Base-by-base conservation (phyloP, 2,329 filamentous ascomycete genomes). In the Penicillium sp. region DNA sequence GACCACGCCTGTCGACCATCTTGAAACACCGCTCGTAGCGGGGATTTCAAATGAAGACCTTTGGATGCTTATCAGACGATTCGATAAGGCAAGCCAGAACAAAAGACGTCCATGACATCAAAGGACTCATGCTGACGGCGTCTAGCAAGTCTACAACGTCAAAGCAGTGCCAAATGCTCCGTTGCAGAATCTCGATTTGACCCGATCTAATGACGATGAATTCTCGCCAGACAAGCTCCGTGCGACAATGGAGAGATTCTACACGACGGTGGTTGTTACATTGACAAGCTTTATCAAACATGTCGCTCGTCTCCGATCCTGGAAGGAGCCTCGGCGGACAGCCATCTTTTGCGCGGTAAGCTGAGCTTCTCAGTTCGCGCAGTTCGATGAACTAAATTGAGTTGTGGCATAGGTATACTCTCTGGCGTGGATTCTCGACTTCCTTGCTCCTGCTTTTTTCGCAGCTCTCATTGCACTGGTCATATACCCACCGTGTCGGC, bases 211-310 rank as follows among this genome's bases (percentile, higher is more conserved):
- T 36, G 86, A 93, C 49, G 89, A 94, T 60, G 87, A 92, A 52
- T 94, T 94, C 68, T 89, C 87, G 0, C 89, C 90, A 0, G 89
- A 94, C 65, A 94, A 94, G 73, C 76, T 95, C 42, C 81, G 90
- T 10, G 83, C 86, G 2, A 90, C 88, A 48, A 68, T 94, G 4
- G 90, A 95, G 71, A 80, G 90, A 13, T 75, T 94, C 10, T 95
- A 95, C 68, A 91, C 90, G 80, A 89, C 87, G 0, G 83, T 95
- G 0, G 76, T 87, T 7, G 81, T 92, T 45, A 80, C 85, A 13
- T 42, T 90, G 12, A 79, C 90, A 41, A 79, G 77, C 0, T 80
- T 83, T 15, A 81, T 82, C 54, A 93, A 94, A 64, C 90, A 95
- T 54, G 79, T 92, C 56, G 86, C 83, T 2, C 80, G 90, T 12